Conservation (phyloP, 2,329 filamentous ascomycete genomes). For the Beauveria australis region DNA sequence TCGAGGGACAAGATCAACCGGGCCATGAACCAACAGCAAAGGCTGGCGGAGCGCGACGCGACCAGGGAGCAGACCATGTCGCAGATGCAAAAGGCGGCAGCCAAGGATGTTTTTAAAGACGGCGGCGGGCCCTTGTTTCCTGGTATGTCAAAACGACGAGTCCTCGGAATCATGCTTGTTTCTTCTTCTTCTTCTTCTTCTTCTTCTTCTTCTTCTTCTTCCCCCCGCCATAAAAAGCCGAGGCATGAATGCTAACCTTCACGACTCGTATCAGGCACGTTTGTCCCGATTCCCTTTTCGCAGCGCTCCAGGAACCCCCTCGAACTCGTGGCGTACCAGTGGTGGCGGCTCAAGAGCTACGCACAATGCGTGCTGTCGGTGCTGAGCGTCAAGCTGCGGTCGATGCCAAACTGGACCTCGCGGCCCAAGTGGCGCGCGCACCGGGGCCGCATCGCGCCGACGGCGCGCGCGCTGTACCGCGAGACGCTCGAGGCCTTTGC, state of each 20-base stretch:
- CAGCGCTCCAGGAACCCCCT: slow-evolving; percentile 22
- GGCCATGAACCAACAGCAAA: not conserved
- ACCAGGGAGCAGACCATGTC: slow-evolving; percentile 22
- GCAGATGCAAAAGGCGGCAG: slow-evolving; percentile 22
- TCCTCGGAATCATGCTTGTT: too few relatives aligned
- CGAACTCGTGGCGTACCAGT: slow-evolving; percentile 28
- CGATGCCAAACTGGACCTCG: slow-evolving; percentile 35
- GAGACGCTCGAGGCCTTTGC: slow-evolving; percentile 47
- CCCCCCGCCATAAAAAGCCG: not conserved
- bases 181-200: too few relatives aligned
- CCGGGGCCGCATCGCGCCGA: slow-evolving; percentile 35
- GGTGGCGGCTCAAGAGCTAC: slow-evolving; percentile 28
- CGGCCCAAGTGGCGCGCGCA: slow-evolving; percentile 36
- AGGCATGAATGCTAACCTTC: not conserved
- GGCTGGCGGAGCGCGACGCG: slow-evolving; percentile 15
- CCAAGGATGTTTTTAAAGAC: slow-evolving; percentile 25
- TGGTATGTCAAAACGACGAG: slow-evolving; percentile 15
- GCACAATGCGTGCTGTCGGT: slow-evolving; percentile 25
- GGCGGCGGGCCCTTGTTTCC: slow-evolving; percentile 28
- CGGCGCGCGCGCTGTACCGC: slow-evolving; percentile 51
- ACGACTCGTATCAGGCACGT: slow-evolving; percentile 32
- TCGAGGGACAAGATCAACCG: slow-evolving; percentile 1
- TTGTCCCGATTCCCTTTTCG: slow-evolving; percentile 35
- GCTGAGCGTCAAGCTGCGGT: slow-evolving; percentile 33
- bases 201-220: too few relatives aligned